These are phyloP conservation scores for Lipomyces sp. DNA, from an alignment of 805 yeast species.

Conservation along the genomic window DNA sequence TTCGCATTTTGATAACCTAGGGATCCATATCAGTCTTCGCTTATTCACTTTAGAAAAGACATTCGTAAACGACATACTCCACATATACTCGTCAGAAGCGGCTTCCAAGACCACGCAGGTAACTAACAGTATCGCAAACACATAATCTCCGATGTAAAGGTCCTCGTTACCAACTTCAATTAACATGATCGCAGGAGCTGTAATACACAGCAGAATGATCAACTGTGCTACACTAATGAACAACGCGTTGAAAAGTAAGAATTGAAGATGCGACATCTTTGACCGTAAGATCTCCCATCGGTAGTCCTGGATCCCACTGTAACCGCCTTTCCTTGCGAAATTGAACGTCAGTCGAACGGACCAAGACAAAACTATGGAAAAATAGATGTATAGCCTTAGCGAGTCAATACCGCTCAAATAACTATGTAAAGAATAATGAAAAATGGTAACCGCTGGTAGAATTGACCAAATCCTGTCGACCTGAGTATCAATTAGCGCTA, in stretches of 20 bases:
- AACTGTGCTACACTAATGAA: conserved; percentile 28
- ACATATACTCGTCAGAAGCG: conserved; percentile 27
- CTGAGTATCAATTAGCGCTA: conserved; percentile 10
- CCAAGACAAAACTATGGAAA: conserved; percentile 14
- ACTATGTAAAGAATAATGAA: conserved; percentile 17
- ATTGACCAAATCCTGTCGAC: conserved; percentile 34
- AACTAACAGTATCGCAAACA: conserved; percentile 15
- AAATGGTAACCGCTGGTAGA: conserved; percentile 27
- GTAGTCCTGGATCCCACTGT: conserved; percentile 4
- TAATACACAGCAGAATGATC: conserved; percentile 26
- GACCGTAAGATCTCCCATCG: not conserved
- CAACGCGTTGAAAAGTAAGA: conserved; percentile 18
- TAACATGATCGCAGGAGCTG: conserved; percentile 27
- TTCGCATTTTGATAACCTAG: conserved; percentile 32
- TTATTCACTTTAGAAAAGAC: not conserved
- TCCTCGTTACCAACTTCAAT: conserved; percentile 2
- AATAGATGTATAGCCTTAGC: conserved; percentile 10
- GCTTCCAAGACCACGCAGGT: conserved; percentile 23
- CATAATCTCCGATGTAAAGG: conserved; percentile 12
- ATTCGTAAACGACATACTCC: conserved; percentile 25
- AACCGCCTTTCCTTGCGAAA: conserved; percentile 35
- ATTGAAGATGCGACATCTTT: conserved; percentile 16
- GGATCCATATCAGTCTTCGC: not conserved
- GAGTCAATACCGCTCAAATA: conserved; percentile 12
- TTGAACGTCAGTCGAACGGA: conserved; percentile 31